A percentile compares a stretch with the other conserved stretches of the same genome.
Conservation (phyloP, 1,284 basidiomycete species). For the Farysia itapuensis region DNA sequence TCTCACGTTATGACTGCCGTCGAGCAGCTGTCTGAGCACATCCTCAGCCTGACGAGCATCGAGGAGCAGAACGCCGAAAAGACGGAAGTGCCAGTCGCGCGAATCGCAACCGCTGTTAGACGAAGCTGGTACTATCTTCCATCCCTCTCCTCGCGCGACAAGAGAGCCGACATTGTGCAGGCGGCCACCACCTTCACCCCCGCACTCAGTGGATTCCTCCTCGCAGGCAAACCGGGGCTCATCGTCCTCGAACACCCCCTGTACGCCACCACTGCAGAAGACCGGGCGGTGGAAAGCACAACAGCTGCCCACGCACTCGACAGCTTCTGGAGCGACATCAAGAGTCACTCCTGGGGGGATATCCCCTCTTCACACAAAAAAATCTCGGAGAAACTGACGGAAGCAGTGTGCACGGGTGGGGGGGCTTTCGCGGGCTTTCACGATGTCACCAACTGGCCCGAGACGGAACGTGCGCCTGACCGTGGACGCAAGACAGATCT, state of each 20-base stretch:
- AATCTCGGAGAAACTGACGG: constrained; percentile 31
- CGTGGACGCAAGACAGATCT: constrained; percentile 31
- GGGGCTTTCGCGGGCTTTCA: constrained; percentile 12
- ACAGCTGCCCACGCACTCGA: constrained; percentile 7
- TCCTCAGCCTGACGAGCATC: constrained; percentile 1
- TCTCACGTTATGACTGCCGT: constrained; percentile 1
- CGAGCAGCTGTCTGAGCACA: constrained; percentile 14
- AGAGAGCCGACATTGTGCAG: constrained; percentile 34
- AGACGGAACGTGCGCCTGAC: constrained; percentile 12
- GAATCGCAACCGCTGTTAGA: too few species aligned
- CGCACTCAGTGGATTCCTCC: constrained; percentile 40
- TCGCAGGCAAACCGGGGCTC: constrained; percentile 48
- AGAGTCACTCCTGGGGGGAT: constrained; percentile 32
- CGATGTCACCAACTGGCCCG: constrained; percentile 36
- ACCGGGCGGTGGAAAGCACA: not conserved
- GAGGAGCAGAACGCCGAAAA: too few species aligned
- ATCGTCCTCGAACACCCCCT: constrained; percentile 45
- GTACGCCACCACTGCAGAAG: not conserved
- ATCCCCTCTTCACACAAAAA: constrained; percentile 45
- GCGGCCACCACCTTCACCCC: constrained; percentile 18
- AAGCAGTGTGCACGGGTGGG: not conserved
- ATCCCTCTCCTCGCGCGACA: constrained; percentile 30
- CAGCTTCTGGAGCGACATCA: constrained; percentile 42
- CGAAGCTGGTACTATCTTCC: constrained; percentile 49
- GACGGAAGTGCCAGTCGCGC: too few species aligned